Percentiles rank a stretch among this genome's conserved stretches.
Conservation (phyloP, 2,329 filamentous ascomycete species). For the Gaeumannomyces tritici region DNA sequence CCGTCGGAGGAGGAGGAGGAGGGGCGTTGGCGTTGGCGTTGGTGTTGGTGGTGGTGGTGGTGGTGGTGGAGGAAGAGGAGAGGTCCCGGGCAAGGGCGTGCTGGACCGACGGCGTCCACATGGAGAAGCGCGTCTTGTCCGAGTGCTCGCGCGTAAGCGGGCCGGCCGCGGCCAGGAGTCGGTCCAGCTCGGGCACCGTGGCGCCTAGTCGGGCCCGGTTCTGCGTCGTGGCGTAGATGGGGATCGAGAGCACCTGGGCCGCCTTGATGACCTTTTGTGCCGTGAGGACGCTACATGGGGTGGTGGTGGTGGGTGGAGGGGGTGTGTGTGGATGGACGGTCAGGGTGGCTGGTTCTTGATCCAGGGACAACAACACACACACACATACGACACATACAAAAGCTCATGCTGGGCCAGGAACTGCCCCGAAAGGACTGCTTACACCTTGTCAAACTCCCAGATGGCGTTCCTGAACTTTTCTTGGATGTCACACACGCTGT, state of each 20-base stretch:
- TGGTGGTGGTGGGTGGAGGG: background rate
- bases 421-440: conserved; percentile 14
- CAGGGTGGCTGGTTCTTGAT: too few species aligned
- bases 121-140: conserved; percentile 88
- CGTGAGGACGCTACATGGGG: conserved; percentile 47
- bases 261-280: conserved; percentile 60
- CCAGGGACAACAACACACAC: too few species aligned
- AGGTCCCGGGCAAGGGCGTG: conserved; percentile 15
- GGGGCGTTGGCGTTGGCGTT: conserved; percentile 11
- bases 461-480: conserved; percentile 84
- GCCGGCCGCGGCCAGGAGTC: conserved; percentile 39
- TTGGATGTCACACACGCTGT: conserved; percentile 86
- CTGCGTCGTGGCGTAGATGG: conserved; percentile 81
- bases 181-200: conserved; percentile 63
- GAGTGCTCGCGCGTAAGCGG: conserved; percentile 37
- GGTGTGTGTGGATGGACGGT: too few species aligned
- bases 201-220: conserved; percentile 68
- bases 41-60: too few species aligned
- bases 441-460: conserved; percentile 77
- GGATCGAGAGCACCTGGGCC: conserved; percentile 57
- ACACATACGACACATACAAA: too few species aligned
- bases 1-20: conserved; percentile 14
- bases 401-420: too few species aligned
- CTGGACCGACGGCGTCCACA: conserved; percentile 64
- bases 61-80: conserved; percentile 16